Conservation (phyloP, 1,284 basidiomycete genomes). For the Ceratobasidium sp. region DNA sequence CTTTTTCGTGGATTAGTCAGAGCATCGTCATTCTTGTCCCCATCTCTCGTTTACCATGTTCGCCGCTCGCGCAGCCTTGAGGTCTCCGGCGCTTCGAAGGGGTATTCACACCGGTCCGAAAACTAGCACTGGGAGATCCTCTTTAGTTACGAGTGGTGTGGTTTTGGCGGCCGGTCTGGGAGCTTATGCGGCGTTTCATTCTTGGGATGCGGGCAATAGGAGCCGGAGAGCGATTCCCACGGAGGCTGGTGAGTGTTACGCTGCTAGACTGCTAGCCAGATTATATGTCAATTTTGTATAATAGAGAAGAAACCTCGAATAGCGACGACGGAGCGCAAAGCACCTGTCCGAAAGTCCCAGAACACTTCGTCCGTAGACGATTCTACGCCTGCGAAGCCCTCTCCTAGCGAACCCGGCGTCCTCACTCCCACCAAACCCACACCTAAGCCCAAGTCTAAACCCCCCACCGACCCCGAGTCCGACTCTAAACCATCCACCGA, state of each 20-base stretch:
- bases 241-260: not conserved
- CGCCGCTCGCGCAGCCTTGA: slow-evolving; percentile 11
- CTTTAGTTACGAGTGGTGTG: not conserved
- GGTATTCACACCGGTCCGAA: slow-evolving; percentile 6
- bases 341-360: not conserved
- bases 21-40: not conserved
- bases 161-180: slow-evolving; percentile 4
- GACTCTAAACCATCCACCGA: not conserved
- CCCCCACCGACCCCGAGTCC: not conserved
- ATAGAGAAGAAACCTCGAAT: not conserved
- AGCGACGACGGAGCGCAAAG: not conserved
- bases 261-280: not conserved
- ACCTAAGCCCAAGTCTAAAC: not conserved
- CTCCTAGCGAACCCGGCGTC: slow-evolving; percentile 16
- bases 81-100: slow-evolving; percentile 5
- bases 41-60: not conserved
- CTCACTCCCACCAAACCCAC: slow-evolving; percentile 16
- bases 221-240: not conserved
- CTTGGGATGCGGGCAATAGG: not conserved
- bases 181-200: slow-evolving; percentile 30
- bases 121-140: not conserved
- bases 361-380: slow-evolving; percentile 9
- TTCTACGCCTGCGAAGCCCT: slow-evolving; percentile 7
- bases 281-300: not conserved
- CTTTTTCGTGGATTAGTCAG: slow-evolving; percentile 30